Evolutionary conservation across 192 early-diverging fungal genomes (phyloP), one percentile per base, ranked within the genome.

Genomic region (Paraglomus occultum): DNA sequence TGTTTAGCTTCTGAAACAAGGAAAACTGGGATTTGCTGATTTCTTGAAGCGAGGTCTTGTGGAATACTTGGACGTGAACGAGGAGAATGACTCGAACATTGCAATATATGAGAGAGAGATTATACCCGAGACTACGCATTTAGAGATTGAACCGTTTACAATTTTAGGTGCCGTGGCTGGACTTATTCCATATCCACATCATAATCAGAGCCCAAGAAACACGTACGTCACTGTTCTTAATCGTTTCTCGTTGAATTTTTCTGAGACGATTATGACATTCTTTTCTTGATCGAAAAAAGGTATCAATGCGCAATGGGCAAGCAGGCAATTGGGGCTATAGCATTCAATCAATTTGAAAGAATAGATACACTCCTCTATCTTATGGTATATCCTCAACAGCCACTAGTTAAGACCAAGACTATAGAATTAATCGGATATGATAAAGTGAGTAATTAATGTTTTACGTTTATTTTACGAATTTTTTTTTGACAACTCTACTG

Each of bases 261-360:
- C n/a, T 59, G 12, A 2, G 18, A 12, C 14, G 12, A 59, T 39
- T 59, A n/a, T 11, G 18, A 12, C 14, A 11, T 10, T 64, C 40
- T 45, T 14, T 14, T 40, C 55, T 1, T 54, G 14, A 58, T 67
- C 55, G 2, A 17, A 9, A 38, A 74, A 67, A 55, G n/a, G 14
- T 98, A 97, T 77, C 96, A 98, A 84, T 97, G 91, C 66, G 95
- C 95, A 76, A 99, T 99, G 97, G 94, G 94, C 71, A 99, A 99
- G 76, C 97, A 99, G 82, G 95, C 97, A 44, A 99, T 99, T 59
- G 96, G 96, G 15, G 92, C 92, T 15, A 96, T 97, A 61, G 94
- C 88, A 8, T 95, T 94, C 73, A 99, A 99, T 73, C 94, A 97
- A 82, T 74, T 96, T 20, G 89, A 90, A 71, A 86, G 97, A 60